These are phyloP conservation scores for Clarireedia paspali DNA, from an alignment of 2,329 filamentous ascomycete species.

Conservation along the genomic window DNA sequence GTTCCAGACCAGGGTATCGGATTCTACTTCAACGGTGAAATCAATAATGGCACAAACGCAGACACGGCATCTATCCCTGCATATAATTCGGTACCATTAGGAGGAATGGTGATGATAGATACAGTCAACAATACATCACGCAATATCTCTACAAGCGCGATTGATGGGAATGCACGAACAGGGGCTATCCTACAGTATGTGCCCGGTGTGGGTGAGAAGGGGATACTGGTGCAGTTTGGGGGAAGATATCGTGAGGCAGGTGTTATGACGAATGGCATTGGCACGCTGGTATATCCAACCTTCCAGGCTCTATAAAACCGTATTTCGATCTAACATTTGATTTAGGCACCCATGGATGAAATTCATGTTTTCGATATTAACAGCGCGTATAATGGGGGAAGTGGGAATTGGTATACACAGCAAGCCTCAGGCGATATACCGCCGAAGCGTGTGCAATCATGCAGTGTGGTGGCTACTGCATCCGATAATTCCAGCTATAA, in stretches of 20 bases:
- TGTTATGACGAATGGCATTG: background rate
- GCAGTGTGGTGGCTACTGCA: constrained; percentile 33
- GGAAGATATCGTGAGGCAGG: constrained; percentile 20
- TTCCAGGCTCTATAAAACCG: background rate
- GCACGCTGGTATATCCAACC: background rate
- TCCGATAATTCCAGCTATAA: constrained; percentile 40
- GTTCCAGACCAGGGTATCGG: constrained; percentile 11
- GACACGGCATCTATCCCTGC: background rate
- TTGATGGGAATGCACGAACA: constrained; percentile 29
- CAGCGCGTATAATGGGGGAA: constrained; percentile 21
- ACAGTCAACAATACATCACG: constrained; percentile 28
- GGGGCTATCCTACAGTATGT: constrained; percentile 34
- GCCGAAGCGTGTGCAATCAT: constrained; percentile 36
- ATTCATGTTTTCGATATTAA: constrained; percentile 36
- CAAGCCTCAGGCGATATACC: constrained; percentile 35
- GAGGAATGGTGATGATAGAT: constrained; percentile 35
- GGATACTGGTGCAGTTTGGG: constrained; percentile 33
- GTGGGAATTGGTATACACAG: constrained; percentile 36
- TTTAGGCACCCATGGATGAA: constrained; percentile 23
- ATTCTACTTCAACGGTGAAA: constrained; percentile 19
- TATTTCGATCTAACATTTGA: background rate
- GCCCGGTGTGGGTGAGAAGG: constrained; percentile 29
- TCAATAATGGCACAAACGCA: constrained; percentile 6
- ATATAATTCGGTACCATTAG: constrained; percentile 15
- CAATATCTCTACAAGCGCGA: constrained; percentile 32